These are phyloP conservation scores for Boletus speciosus DNA, from an alignment of 768 basidiomycete genomes.

Conservation along the genomic window DNA sequence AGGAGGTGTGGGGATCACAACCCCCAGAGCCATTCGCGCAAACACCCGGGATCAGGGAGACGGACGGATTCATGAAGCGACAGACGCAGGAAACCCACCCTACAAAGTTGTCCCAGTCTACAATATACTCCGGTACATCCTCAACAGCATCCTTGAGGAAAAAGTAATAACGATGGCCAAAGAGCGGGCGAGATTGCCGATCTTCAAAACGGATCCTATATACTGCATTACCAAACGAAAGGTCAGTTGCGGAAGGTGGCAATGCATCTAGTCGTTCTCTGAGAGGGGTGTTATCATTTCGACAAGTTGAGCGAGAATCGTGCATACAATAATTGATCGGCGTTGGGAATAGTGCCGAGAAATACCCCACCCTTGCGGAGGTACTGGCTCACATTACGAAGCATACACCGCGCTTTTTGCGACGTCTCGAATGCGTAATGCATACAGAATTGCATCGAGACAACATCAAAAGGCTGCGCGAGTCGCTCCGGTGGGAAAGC, in stretches of 20 bases:
- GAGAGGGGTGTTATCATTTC: conserved; percentile 17
- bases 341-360: conserved; percentile 95
- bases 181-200: conserved; percentile 56
- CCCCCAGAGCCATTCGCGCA: not conserved
- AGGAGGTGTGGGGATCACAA: not conserved
- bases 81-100: conserved; percentile 45
- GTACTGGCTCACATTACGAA: conserved; percentile 81
- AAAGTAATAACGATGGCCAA: conserved; percentile 93
- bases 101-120: conserved; percentile 92
- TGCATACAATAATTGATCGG: conserved; percentile 76
- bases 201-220: conserved; percentile 87
- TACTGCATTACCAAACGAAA: conserved; percentile 87
- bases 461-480: conserved; percentile 80
- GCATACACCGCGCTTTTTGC: conserved; percentile 85
- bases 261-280: conserved; percentile 72
- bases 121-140: conserved; percentile 95
- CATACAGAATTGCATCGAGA: conserved; percentile 99
- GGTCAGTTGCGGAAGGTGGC: conserved; percentile 60
- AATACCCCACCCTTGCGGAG: conserved; percentile 86
- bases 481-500: conserved; percentile 64
- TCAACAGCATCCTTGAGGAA: conserved; percentile 94
- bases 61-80: not conserved
- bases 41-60: not conserved
- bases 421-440: conserved; percentile 98
- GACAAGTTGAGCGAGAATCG: conserved; percentile 4